A percentile compares a stretch with the other conserved stretches of the same genome.
phyloP scores from a whole-genome alignment of 352 stramenopile species.

The Globisporangium okanoganense region DNA sequence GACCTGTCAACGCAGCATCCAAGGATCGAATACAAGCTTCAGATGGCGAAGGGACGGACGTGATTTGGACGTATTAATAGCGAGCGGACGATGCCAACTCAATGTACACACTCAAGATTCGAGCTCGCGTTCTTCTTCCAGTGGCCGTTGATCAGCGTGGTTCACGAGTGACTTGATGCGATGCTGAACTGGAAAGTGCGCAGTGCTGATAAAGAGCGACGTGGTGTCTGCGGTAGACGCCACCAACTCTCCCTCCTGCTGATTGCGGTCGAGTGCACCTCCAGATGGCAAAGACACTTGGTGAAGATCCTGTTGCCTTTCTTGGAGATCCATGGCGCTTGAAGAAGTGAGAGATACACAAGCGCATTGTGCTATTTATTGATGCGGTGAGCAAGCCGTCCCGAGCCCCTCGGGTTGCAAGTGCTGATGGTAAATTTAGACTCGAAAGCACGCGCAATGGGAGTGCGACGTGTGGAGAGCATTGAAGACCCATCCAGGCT shows the following conservation, averaged over 20 bases:
- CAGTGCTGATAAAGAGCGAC: neutral
- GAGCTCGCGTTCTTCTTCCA: no score
- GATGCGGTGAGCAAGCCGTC: no score
- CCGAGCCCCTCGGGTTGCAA: no score
- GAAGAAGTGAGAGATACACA: neutral
- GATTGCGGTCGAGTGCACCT: neutral
- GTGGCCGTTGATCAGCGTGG: no score
- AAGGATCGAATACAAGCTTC: neutral
- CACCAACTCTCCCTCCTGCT: neutral
- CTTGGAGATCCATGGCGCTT: neutral
- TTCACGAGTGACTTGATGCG: neutral
- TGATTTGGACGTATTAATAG: no score
- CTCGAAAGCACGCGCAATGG: neutral
- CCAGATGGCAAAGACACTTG: neutral
- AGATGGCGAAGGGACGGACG: neutral
- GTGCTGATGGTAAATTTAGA: neutral
- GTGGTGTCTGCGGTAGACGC: neutral
- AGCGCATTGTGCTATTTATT: slow-evolving; percentile 1
- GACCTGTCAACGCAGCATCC: neutral
- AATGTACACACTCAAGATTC: no score
- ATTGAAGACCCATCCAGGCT: neutral
- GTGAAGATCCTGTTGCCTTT: neutral
- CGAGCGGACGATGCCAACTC: no score
- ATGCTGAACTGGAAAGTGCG: neutral
- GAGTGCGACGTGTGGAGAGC: neutral